Conservation (phyloP, 371 early-diverging fungal species). For the Rhizopus arrhizus region DNA sequence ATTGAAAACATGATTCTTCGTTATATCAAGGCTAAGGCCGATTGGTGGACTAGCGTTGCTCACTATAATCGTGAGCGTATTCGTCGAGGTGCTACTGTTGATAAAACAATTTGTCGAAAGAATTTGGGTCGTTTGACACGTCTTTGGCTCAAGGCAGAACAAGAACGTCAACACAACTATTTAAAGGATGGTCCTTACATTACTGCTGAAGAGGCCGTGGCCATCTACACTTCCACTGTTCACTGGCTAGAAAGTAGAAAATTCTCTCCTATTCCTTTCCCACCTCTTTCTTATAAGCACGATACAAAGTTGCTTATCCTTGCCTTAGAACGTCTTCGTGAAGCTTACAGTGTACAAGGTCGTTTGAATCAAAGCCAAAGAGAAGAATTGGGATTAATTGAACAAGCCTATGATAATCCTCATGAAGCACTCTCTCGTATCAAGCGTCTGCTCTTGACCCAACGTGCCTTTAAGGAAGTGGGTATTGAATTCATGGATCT, state of each 20-base stretch:
- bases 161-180: slow-evolving; percentile 98
- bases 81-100: slow-evolving; percentile 98
- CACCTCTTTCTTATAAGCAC: slow-evolving; percentile 98
- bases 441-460: slow-evolving; percentile 95
- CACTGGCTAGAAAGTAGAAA: slow-evolving; percentile 98
- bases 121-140: slow-evolving; percentile 98
- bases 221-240: slow-evolving; percentile 95
- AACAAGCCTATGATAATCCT: slow-evolving; percentile 97
- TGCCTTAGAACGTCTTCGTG: slow-evolving; percentile 94
- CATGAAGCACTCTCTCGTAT: slow-evolving; percentile 94
- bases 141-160: slow-evolving; percentile 98
- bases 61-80: slow-evolving; percentile 99
- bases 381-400: slow-evolving; percentile 96
- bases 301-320: slow-evolving; percentile 96
- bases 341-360: slow-evolving; percentile 94
- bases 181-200: slow-evolving; percentile 98
- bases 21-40: slow-evolving; percentile 98
- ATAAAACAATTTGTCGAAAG: slow-evolving; percentile 97
- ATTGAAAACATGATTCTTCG: slow-evolving; percentile 98
- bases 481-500: slow-evolving; percentile 99
- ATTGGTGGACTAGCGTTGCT: slow-evolving; percentile 99
- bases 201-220: slow-evolving; percentile 96
- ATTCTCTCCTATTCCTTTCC: slow-evolving; percentile 98
- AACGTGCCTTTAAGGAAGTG: slow-evolving; percentile 98
- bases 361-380: slow-evolving; percentile 95